Conservation (phyloP, 2,329 filamentous ascomycete species). For the Colletotrichum viniferum region DNA sequence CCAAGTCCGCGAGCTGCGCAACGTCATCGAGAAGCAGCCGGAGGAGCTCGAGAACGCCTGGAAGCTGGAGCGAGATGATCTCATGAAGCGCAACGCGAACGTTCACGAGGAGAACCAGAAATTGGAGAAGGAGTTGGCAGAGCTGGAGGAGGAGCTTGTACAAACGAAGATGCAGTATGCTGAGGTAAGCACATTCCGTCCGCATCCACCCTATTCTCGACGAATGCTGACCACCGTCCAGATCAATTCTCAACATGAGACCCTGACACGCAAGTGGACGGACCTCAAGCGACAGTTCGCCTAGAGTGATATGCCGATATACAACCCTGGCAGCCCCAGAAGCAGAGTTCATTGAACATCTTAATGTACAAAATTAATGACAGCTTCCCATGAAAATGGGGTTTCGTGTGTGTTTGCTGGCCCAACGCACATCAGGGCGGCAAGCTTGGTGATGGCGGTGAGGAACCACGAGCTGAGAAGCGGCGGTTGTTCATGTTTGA, state of each 20-base stretch:
- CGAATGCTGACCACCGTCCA: conserved; percentile 34
- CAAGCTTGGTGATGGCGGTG: neutral
- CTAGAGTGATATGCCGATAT: conserved; percentile 27
- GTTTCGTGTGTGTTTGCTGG: conserved; percentile 21
- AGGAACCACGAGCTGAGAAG: neutral
- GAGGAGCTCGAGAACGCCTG: conserved; percentile 84
- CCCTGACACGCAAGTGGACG: conserved; percentile 76
- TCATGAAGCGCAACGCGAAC: conserved; percentile 91
- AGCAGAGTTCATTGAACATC: conserved; percentile 18
- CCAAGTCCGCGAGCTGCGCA: conserved; percentile 83
- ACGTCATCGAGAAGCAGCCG: conserved; percentile 88
- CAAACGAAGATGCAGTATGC: conserved; percentile 94
- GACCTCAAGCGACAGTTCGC: conserved; percentile 69
- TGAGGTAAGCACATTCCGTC: conserved; percentile 69
- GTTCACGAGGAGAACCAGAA: conserved; percentile 92
- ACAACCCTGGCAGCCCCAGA: conserved; percentile 12
- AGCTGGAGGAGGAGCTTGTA: conserved; percentile 92
- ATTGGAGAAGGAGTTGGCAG: conserved; percentile 86
- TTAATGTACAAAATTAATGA: conserved; percentile 23
- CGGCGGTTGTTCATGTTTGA: conserved; percentile 3
- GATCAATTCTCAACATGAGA: conserved; percentile 75
- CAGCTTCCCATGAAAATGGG: conserved; percentile 15
- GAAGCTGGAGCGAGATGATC: conserved; percentile 83
- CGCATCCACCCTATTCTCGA: neutral
- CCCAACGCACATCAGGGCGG: conserved; percentile 18